A percentile compares a stretch with the other conserved stretches of the same genome.
These are phyloP conservation scores for Fraxinus platypoda DNA, from an alignment of 305 asterid species.

Conservation along the genomic window DNA sequence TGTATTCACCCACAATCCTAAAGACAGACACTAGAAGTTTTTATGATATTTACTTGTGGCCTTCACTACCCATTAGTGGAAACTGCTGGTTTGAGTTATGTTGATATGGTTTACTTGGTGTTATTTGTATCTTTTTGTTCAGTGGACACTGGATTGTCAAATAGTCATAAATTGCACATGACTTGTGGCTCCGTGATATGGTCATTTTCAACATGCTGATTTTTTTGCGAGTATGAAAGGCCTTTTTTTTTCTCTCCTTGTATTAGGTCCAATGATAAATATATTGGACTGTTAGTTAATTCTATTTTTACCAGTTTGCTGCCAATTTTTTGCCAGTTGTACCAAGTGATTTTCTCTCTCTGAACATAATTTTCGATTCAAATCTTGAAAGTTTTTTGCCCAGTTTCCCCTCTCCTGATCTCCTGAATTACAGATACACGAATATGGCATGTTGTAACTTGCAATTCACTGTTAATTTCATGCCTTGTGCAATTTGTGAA, in stretches of 20 bases:
- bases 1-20: not conserved
- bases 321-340: not conserved
- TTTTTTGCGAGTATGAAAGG: not conserved
- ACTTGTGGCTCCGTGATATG: not conserved
- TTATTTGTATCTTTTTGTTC: not conserved
- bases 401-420: not conserved
- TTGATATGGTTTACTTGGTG: not conserved
- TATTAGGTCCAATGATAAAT: not conserved
- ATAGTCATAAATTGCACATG: not conserved
- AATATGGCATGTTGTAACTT: slow-evolving; percentile 11
- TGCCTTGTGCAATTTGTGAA: not conserved
- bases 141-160: not conserved
- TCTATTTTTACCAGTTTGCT: not conserved
- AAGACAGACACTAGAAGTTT: not conserved
- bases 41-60: not conserved
- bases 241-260: not conserved
- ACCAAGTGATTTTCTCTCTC: not conserved
- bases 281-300: not conserved
- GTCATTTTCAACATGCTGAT: slow-evolving; percentile 3
- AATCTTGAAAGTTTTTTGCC: not conserved
- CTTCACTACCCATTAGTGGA: not conserved
- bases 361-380: not conserved
- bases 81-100: not conserved
- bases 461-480: not conserved
- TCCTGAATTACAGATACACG: slow-evolving; percentile 7